phyloP scores from a whole-genome alignment of 163 green algal species.

The Chloromonas sp. region DNA sequence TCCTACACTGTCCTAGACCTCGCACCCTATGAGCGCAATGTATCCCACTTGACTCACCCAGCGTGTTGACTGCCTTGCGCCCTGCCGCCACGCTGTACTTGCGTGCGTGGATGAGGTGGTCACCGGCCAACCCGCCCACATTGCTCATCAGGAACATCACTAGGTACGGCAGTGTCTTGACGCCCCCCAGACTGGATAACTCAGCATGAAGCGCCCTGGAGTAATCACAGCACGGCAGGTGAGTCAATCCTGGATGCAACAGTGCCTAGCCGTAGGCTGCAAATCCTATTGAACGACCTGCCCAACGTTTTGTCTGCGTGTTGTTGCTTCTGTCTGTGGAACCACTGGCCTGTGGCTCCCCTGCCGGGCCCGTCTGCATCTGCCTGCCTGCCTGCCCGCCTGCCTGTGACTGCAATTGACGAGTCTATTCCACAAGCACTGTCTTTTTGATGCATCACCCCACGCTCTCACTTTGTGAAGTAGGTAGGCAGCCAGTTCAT shows the following conservation, averaged over 20 bases:
- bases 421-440: too few species aligned
- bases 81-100: conserved; percentile 43
- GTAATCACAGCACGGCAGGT: background rate
- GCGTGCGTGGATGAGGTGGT: conserved; percentile 67
- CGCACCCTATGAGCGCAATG: too few species aligned
- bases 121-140: conserved; percentile 76
- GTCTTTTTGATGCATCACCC: too few species aligned
- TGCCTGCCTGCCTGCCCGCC: too few species aligned
- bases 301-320: background rate
- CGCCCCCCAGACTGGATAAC: conserved; percentile 6
- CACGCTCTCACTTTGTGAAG: conserved; percentile 65
- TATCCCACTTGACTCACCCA: conserved; percentile 24
- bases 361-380: too few species aligned
- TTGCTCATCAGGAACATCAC: conserved; percentile 92
- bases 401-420: too few species aligned
- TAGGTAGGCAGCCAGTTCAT: conserved; percentile 99
- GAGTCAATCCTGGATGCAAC: background rate
- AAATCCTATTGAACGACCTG: background rate
- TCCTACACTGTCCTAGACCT: too few species aligned
- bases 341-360: too few species aligned
- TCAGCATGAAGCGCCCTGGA: conserved; percentile 29
- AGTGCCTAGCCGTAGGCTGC: background rate
- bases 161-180: conserved; percentile 89
- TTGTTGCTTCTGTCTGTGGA: background rate
- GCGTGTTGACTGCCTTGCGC: conserved; percentile 74